These are phyloP conservation scores for Elsinoe fawcettii DNA, from an alignment of 2,329 filamentous ascomycete genomes.

Conservation along the genomic window DNA sequence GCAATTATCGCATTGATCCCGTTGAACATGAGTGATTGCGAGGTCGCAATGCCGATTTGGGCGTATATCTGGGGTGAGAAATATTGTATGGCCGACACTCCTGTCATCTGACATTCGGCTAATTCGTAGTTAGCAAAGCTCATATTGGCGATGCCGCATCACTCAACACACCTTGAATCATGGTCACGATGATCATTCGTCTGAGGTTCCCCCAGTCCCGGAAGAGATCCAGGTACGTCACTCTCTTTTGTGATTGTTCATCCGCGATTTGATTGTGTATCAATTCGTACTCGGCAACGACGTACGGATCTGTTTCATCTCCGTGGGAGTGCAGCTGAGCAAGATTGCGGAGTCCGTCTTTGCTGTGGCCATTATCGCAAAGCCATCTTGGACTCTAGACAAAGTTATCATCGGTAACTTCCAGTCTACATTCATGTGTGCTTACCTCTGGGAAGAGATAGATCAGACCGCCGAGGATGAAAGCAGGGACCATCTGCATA, in stretches of 20 bases:
- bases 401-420: neutral
- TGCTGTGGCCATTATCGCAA: constrained; percentile 20
- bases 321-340: constrained; percentile 22
- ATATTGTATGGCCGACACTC: constrained; percentile 26
- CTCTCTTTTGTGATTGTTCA: constrained; percentile 20
- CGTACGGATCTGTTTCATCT: constrained; percentile 22
- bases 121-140: neutral
- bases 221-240: constrained; percentile 23
- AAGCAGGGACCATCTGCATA: constrained; percentile 20
- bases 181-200: constrained; percentile 23
- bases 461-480: constrained; percentile 22
- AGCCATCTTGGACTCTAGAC: constrained; percentile 20
- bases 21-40: constrained; percentile 20
- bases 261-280: constrained; percentile 23
- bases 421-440: too few species aligned
- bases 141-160: neutral
- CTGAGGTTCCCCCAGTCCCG: constrained; percentile 22
- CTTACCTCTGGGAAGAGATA: constrained; percentile 21
- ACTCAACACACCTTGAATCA: constrained; percentile 21
- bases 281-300: constrained; percentile 23
- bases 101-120: constrained; percentile 24
- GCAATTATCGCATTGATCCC: constrained; percentile 22
- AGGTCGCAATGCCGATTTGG: constrained; percentile 22
- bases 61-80: constrained; percentile 24
- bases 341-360: constrained; percentile 20